Conservation (phyloP, 2,329 filamentous ascomycete species). For the Purpureocillium lavendulum region DNA sequence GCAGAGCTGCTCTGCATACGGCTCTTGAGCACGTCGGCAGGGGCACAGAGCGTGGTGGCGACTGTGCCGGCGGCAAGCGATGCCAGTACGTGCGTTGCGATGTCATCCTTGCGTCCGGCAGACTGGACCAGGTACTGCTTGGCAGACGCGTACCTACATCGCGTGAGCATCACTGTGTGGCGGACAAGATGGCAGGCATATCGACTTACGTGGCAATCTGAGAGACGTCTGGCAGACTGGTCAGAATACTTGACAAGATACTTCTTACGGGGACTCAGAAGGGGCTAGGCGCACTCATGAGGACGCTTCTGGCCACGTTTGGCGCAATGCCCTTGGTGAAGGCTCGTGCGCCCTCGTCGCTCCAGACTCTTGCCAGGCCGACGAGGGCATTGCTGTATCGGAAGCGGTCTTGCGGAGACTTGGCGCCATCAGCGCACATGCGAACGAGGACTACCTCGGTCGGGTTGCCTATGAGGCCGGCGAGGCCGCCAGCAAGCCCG, state of each 20-base stretch:
- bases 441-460: conserved; percentile 34
- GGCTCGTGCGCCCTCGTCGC: conserved; percentile 28
- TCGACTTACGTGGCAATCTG: conserved; percentile 32
- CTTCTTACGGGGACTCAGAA: conserved; percentile 7
- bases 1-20: conserved; percentile 25
- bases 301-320: conserved; percentile 31
- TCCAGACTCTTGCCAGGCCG: conserved; percentile 22
- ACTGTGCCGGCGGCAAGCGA: conserved; percentile 35
- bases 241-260: too few relatives aligned
- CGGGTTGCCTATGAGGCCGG: conserved; percentile 28
- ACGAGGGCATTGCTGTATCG: conserved; percentile 27
- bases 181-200: not conserved
- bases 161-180: too few relatives aligned
- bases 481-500: too few relatives aligned
- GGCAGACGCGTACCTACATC: conserved; percentile 18
- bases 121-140: conserved; percentile 22
- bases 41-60: conserved; percentile 35
- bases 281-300: conserved; percentile 29
- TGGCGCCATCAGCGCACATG: conserved; percentile 38
- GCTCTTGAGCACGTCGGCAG: conserved; percentile 36
- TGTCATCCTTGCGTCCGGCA: conserved; percentile 24
- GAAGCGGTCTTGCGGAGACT: conserved; percentile 24
- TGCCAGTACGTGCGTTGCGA: conserved; percentile 29
- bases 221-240: conserved; percentile 24
- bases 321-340: conserved; percentile 29